Percentiles rank a stretch among this genome's conserved stretches.
phyloP scores from a whole-genome alignment of 2,329 filamentous ascomycete genomes.

The Nemania sp. region DNA sequence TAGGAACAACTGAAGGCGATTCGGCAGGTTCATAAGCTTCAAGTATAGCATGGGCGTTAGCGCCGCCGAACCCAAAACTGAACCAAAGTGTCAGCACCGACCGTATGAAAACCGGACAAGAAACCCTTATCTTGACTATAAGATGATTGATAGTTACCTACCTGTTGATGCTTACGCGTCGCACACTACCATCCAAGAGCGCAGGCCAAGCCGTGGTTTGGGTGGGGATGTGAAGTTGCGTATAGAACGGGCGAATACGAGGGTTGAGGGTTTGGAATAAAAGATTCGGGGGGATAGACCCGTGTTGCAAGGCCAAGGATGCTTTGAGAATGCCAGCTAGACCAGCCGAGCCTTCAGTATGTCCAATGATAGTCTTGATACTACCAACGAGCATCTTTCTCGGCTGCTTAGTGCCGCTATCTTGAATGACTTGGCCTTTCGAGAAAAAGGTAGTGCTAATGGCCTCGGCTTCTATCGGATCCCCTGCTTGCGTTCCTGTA shows the following conservation, averaged over 20 bases:
- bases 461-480: slow-evolving; percentile 45
- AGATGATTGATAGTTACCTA: no score
- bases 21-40: background rate
- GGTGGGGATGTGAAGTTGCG: no score
- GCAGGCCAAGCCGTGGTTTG: no score
- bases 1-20: no score
- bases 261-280: no score
- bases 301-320: background rate
- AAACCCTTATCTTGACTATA: no score
- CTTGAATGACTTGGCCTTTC: background rate
- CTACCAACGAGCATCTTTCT: no score
- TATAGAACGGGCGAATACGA: no score
- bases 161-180: background rate
- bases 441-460: slow-evolving; percentile 35
- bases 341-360: slow-evolving; percentile 18
- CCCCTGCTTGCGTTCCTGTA: slow-evolving; percentile 47
- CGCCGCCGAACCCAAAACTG: background rate
- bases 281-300: slow-evolving; percentile 24
- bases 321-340: slow-evolving; percentile 13
- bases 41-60: slow-evolving; percentile 13
- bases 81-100: no score
- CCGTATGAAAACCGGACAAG: no score
- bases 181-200: background rate
- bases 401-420: no score
- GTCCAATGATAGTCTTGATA: slow-evolving; percentile 47